A percentile compares a stretch with the other conserved stretches of the same genome.
Evolutionary conservation across 2,329 filamentous ascomycete species (phyloP).

Genomic region (Teratosphaeria zuluensis): DNA sequence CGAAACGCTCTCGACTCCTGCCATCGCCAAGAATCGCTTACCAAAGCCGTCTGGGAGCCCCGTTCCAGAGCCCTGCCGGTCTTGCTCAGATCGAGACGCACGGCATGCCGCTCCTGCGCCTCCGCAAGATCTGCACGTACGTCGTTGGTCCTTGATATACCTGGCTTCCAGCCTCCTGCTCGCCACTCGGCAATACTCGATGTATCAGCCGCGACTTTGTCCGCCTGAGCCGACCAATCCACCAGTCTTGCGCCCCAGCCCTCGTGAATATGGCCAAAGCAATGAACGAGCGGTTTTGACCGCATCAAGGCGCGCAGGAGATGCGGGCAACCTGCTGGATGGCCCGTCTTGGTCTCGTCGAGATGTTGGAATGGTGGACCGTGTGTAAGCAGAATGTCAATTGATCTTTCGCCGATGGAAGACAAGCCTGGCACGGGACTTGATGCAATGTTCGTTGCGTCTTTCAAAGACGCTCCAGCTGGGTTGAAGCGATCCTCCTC

Average conservation of each 20-base stretch:
- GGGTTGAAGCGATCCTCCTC: slow-evolving; percentile 45
- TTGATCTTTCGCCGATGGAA: slow-evolving; percentile 20
- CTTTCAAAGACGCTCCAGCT: slow-evolving; percentile 16
- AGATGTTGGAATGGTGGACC: slow-evolving; percentile 46
- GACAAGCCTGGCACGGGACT: slow-evolving; percentile 31
- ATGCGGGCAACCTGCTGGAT: slow-evolving; percentile 45
- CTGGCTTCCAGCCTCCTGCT: slow-evolving; percentile 4
- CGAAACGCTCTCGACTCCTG: neutral
- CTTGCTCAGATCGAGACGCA: slow-evolving; percentile 21
- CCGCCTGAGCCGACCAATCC: slow-evolving; percentile 27
- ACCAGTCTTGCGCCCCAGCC: slow-evolving; percentile 38
- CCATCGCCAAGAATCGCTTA: neutral
- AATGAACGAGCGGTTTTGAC: slow-evolving; percentile 45
- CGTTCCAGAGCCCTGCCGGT: slow-evolving; percentile 24
- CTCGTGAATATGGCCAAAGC: slow-evolving; percentile 56
- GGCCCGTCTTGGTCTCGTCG: slow-evolving; percentile 31
- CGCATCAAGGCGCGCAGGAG: slow-evolving; percentile 43
- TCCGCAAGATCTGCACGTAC: slow-evolving; percentile 9
- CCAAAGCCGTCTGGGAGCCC: slow-evolving; percentile 46
- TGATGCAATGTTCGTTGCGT: slow-evolving; percentile 21
- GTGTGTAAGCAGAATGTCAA: slow-evolving; percentile 54
- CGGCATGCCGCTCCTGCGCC: slow-evolving; percentile 21
- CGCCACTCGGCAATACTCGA: slow-evolving; percentile 7
- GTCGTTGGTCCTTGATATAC: slow-evolving; percentile 2
- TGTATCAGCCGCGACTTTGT: slow-evolving; percentile 2